phyloP scores from a whole-genome alignment of 2,329 filamentous ascomycete species.

The Penicillium sp. region DNA sequence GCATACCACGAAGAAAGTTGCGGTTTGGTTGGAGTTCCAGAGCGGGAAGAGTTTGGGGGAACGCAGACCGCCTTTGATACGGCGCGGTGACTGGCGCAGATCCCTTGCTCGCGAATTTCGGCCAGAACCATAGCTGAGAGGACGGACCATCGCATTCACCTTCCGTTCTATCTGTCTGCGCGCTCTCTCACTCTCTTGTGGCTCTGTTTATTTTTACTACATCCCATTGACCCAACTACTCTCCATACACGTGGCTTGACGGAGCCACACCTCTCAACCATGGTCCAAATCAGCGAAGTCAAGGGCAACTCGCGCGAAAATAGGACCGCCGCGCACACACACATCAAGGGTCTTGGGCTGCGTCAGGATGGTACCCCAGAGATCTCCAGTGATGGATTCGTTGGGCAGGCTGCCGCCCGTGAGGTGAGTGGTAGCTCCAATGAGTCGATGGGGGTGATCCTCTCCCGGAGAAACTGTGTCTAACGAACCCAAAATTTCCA shows the following conservation, averaged over 20 bases:
- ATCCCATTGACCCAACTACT: constrained; percentile 5
- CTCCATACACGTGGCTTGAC: constrained; percentile 19
- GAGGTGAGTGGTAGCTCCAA: constrained; percentile 61
- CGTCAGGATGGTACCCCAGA: constrained; percentile 83
- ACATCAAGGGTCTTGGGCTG: constrained; percentile 92
- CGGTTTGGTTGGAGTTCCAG: background rate
- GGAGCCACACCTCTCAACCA: constrained; percentile 42
- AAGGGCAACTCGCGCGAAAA: constrained; percentile 94
- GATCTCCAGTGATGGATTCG: constrained; percentile 74
- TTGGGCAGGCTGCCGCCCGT: constrained; percentile 81
- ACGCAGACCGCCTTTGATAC: constrained; percentile 36
- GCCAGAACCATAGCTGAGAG: constrained; percentile 25
- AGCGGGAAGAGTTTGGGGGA: constrained; percentile 35
- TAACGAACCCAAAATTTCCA: constrained; percentile 2
- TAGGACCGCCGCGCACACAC: constrained; percentile 92
- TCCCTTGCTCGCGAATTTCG: constrained; percentile 36
- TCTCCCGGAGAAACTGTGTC: background rate
- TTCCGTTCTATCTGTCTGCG: constrained; percentile 14
- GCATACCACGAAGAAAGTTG: background rate
- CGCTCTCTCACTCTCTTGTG: constrained; percentile 12
- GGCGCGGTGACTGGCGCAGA: constrained; percentile 30
- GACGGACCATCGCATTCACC: constrained; percentile 14
- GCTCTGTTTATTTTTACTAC: background rate
- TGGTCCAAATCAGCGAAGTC: constrained; percentile 91
- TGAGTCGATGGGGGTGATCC: constrained; percentile 1